These are phyloP conservation scores for Ensete glaucum DNA, from an alignment of 176 grass and related monocot genomes.

Conservation along the genomic window DNA sequence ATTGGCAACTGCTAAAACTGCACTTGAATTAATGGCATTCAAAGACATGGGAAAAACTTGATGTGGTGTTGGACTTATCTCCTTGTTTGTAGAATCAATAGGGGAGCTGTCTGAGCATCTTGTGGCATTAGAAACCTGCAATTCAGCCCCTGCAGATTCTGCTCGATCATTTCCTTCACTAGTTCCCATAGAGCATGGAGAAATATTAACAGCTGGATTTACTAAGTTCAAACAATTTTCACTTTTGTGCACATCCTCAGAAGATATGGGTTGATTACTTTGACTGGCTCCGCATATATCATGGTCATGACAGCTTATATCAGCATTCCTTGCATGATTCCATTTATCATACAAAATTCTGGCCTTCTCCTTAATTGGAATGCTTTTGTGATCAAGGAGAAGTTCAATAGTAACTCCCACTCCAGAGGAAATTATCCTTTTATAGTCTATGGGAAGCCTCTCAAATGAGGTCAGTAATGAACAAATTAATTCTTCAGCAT, in stretches of 20 bases:
- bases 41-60: slow-evolving; percentile 10
- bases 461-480: slow-evolving; percentile 37
- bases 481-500: slow-evolving; percentile 35
- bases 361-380: slow-evolving; percentile 44
- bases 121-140: slow-evolving; percentile 13
- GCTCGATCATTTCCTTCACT: slow-evolving; percentile 6
- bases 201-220: neutral
- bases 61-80: slow-evolving; percentile 22
- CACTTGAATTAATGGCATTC: slow-evolving; percentile 7
- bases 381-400: slow-evolving; percentile 34
- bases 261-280: slow-evolving; percentile 4
- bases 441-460: slow-evolving; percentile 26
- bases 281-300: slow-evolving; percentile 10
- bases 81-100: slow-evolving; percentile 17
- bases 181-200: neutral
- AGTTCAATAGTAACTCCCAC: slow-evolving; percentile 31
- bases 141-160: slow-evolving; percentile 11
- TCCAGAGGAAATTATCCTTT: slow-evolving; percentile 27
- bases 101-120: slow-evolving; percentile 8
- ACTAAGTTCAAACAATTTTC: neutral
- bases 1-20: slow-evolving; percentile 19
- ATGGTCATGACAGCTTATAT: slow-evolving; percentile 1
- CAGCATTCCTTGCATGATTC: slow-evolving; percentile 11
- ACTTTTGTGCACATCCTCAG: neutral
- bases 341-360: slow-evolving; percentile 38